These are phyloP conservation scores for Otatea glauca DNA, from an alignment of 176 grass and related monocot species.

Conservation along the genomic window DNA sequence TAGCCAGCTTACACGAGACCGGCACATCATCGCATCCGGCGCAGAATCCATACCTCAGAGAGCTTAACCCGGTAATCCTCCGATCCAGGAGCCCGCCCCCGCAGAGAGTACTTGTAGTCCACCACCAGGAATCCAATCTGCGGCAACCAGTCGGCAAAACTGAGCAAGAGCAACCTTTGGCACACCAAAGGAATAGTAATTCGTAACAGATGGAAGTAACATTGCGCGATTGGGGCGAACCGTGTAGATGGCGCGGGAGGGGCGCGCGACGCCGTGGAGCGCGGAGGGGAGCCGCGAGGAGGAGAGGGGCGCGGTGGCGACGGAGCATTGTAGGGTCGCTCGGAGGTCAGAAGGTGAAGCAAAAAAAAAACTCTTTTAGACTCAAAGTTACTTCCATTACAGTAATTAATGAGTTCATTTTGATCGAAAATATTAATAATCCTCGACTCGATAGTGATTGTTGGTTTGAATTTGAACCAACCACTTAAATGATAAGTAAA, in stretches of 20 bases:
- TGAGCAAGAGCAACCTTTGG: not conserved
- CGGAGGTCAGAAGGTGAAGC: not conserved
- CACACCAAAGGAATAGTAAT: not conserved
- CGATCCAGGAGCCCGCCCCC: conserved; percentile 48
- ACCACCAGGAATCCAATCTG: conserved; percentile 76
- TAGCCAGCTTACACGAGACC: conserved; percentile 10
- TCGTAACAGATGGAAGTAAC: not conserved
- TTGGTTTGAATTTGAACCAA: too few relatives aligned
- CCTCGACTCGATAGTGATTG: too few relatives aligned
- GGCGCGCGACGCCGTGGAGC: conserved; percentile 66
- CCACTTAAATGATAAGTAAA: too few relatives aligned
- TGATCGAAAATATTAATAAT: too few relatives aligned
- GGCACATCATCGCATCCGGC: not conserved
- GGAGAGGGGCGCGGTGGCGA: conserved; percentile 38
- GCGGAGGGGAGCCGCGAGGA: conserved; percentile 48
- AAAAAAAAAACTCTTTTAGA: too few relatives aligned
- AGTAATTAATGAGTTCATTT: too few relatives aligned
- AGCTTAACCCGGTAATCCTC: conserved; percentile 67
- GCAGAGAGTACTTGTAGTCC: conserved; percentile 87
- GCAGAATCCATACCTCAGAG: conserved; percentile 61
- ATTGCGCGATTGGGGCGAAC: conserved; percentile 32
- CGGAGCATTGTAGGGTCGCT: conserved; percentile 29
- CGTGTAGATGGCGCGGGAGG: conserved; percentile 76
- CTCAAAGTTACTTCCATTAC: too few relatives aligned
- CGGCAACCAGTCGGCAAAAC: not conserved